Evolutionary conservation across 2,329 filamentous ascomycete genomes (phyloP).

Genomic region (Albophoma yamanashiensis): DNA sequence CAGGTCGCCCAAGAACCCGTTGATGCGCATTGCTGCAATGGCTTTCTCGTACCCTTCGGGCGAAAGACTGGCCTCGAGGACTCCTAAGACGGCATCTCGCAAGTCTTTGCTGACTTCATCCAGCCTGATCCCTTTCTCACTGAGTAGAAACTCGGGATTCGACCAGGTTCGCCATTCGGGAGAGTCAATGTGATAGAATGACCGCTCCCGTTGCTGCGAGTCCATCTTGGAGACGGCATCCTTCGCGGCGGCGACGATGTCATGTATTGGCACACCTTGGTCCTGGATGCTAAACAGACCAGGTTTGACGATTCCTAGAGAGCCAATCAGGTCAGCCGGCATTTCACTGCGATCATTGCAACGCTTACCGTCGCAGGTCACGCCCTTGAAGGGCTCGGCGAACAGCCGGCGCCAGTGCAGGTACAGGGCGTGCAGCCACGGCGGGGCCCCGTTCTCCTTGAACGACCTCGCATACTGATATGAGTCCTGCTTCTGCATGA

Average conservation of each 20-base stretch:
- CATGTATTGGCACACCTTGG: conserved; percentile 48
- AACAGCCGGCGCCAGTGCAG: conserved; percentile 47
- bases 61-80: conserved; percentile 51
- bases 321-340: background rate
- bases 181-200: conserved; percentile 54
- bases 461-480: conserved; percentile 53
- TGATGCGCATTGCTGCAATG: conserved; percentile 58
- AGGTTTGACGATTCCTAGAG: conserved; percentile 35
- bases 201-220: conserved; percentile 33
- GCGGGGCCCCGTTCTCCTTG: conserved; percentile 45
- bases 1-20: conserved; percentile 63
- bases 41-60: conserved; percentile 64
- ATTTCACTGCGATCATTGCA: background rate
- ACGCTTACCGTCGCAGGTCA: conserved; percentile 53
- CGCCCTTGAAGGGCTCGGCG: conserved; percentile 58
- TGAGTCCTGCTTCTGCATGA: conserved; percentile 51
- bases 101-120: conserved; percentile 41
- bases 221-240: conserved; percentile 34
- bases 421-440: conserved; percentile 55
- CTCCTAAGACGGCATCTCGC: conserved; percentile 37
- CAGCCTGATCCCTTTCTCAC: conserved; percentile 57
- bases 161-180: conserved; percentile 61
- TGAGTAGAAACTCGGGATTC: conserved; percentile 64
- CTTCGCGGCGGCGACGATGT: conserved; percentile 42
- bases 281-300: conserved; percentile 51